Evolutionary conservation across 2,329 filamentous ascomycete genomes (phyloP), one percentile per base, ranked within the genome.

Genomic region (Emmonsiellopsis sp.): DNA sequence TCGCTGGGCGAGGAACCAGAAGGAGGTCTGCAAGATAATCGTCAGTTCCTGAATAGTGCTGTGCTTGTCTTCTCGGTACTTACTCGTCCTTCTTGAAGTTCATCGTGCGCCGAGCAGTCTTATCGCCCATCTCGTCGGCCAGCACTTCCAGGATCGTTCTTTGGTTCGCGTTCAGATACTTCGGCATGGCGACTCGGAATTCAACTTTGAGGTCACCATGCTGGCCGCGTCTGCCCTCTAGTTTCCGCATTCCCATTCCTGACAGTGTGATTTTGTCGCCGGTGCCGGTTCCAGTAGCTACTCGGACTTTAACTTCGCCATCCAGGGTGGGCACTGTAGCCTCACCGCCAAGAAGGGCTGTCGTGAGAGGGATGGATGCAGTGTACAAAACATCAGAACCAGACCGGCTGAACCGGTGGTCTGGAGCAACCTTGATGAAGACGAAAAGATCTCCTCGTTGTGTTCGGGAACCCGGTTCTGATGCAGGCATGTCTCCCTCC

Each of bases 321-420:
- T 96, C 90, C 26, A 98, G 78, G 0, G 93, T 98, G 2, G 93
- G 93, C 26, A 98, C 82, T 10, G 79, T 84, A 56, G 94, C 87
- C 68, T 96, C 90, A 54, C 93, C 93, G 62, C 93, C 93, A 0
- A 98, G 80, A 16, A 96, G 73, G 6, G 93, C 93, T 8, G 93
- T 98, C 3, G 93, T 97, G 53, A 98, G 78, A 13, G 93, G 92
- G 57, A 98, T 86, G 9, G 83, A 84, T 11, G 93, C 90, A 1
- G 91, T 97, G 73, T 97, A 93, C 5, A 96, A 79, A 48, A 98
- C 87, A 66, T 98, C 90, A 48, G 89, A 86, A 45, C 93, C 93
- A 46, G 83, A 81, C 55, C 93, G 85, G 60, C 83, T 88, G 76
- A 97, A 98, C 66, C 92, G 90, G 41, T 87, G 80, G 69, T 98